Conservation (phyloP, 805 yeast species). For the Candida xiaguanensis region DNA sequence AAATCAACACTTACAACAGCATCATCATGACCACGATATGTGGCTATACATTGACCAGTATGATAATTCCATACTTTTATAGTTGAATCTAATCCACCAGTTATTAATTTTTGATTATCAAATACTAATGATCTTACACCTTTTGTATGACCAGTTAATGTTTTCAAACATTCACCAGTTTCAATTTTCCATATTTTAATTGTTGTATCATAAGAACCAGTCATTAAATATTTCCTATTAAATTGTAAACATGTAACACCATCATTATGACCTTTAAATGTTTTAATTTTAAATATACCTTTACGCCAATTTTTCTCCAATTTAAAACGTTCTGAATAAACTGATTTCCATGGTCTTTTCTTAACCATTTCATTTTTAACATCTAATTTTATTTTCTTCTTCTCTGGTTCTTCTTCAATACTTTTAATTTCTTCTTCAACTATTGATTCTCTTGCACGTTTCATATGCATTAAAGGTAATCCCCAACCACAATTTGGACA, state of each 20-base stretch:
- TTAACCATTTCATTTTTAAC: constrained; percentile 10
- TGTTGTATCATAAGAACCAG: constrained; percentile 90
- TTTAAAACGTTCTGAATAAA: constrained; percentile 83
- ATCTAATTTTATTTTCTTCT: background rate
- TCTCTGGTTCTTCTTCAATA: constrained; percentile 10
- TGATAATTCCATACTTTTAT: constrained; percentile 95
- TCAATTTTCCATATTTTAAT: constrained; percentile 91
- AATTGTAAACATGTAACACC: constrained; percentile 88
- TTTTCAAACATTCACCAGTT: constrained; percentile 70
- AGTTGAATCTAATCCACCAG: constrained; percentile 88
- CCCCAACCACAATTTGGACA: constrained; percentile 99
- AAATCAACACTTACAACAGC: constrained; percentile 84
- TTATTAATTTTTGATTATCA: constrained; percentile 83
- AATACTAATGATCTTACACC: constrained; percentile 84
- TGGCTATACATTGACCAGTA: constrained; percentile 90
- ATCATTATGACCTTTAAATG: constrained; percentile 78
- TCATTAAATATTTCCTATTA: constrained; percentile 69
- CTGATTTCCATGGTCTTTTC: constrained; percentile 90
- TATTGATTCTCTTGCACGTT: constrained; percentile 53
- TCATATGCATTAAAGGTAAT: constrained; percentile 88
- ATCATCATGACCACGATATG: constrained; percentile 89
- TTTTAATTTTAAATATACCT: constrained; percentile 62
- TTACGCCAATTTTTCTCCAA: constrained; percentile 95
- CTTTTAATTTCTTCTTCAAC: constrained; percentile 13
- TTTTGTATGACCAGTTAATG: constrained; percentile 83